These are phyloP conservation scores for Butyriboletus regius DNA, from an alignment of 1,284 basidiomycete genomes.

Conservation along the genomic window DNA sequence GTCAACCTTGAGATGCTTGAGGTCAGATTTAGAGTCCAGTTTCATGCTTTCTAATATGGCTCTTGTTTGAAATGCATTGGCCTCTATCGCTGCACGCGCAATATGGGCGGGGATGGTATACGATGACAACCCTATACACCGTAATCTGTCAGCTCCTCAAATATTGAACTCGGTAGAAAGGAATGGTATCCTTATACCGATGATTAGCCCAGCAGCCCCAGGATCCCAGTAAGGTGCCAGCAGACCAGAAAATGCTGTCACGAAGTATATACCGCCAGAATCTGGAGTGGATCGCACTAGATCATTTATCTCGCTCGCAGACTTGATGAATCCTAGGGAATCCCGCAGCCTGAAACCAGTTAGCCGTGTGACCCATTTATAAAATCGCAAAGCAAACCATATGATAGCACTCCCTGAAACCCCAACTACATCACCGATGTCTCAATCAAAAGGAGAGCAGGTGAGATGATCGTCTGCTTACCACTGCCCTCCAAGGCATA, in stretches of 20 bases:
- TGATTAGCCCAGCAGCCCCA: conserved; percentile 73
- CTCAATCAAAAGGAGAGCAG: conserved; percentile 2
- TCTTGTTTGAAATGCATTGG: conserved; percentile 82
- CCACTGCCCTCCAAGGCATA: conserved; percentile 94
- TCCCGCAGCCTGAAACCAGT: conserved; percentile 63
- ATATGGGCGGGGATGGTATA: conserved; percentile 93
- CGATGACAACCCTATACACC: conserved; percentile 63
- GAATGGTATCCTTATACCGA: conserved; percentile 44
- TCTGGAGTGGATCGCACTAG: conserved; percentile 73
- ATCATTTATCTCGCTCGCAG: conserved; percentile 77
- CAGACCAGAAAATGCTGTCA: conserved; percentile 90
- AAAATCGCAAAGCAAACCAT: conserved; percentile 41
- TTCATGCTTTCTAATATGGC: conserved; percentile 93
- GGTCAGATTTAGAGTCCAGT: conserved; percentile 66
- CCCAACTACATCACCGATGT: conserved; percentile 50
- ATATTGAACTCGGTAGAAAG: background rate
- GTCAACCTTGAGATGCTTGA: conserved; percentile 84
- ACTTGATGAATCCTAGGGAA: conserved; percentile 75
- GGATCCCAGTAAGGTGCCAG: conserved; percentile 92
- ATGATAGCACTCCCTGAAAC: conserved; percentile 94
- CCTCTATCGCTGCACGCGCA: conserved; percentile 88
- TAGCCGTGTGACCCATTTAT: background rate
- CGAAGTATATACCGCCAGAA: conserved; percentile 93
- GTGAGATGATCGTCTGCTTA: conserved; percentile 36
- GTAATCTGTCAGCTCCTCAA: background rate